Percentiles rank a stretch among this genome's conserved stretches.
Conservation (phyloP, 352 stramenopile species). For the Phytophthora cryptogea region DNA sequence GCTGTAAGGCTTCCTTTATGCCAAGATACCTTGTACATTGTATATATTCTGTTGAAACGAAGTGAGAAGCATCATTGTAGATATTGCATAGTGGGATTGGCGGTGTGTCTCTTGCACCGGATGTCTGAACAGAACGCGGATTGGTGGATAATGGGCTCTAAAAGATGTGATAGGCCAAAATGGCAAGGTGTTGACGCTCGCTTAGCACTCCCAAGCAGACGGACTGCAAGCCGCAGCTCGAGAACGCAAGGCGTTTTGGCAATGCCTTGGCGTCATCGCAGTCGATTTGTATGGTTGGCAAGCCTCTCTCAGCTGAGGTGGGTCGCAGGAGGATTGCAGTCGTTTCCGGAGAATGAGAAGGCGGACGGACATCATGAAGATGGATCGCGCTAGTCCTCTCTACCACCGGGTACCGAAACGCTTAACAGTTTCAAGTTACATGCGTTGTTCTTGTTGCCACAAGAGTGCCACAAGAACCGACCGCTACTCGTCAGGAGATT, state of each 20-base stretch:
- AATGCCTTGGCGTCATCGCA: conserved; percentile 15
- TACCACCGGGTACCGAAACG: no score
- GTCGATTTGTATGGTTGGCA: neutral
- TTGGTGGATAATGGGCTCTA: neutral
- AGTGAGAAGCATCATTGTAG: no score
- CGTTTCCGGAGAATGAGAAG: neutral
- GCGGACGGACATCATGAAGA: neutral
- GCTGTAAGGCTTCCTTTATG: no score
- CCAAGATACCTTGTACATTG: no score
- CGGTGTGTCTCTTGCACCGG: conserved; percentile 13
- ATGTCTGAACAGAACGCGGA: conserved; percentile 8
- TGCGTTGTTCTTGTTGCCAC: no score
- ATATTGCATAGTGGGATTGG: neutral
- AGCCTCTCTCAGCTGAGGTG: no score
- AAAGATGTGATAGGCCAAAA: neutral
- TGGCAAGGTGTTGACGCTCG: neutral
- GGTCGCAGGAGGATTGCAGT: neutral
- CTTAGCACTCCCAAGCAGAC: neutral
- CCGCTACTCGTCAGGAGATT: neutral
- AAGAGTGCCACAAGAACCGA: no score
- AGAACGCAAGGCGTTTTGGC: neutral
- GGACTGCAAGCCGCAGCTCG: no score
- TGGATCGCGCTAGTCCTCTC: no score
- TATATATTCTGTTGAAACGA: no score
- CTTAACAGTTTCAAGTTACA: no score